Conservation (phyloP, 768 basidiomycete genomes). For the Tubosaeta sp. region DNA sequence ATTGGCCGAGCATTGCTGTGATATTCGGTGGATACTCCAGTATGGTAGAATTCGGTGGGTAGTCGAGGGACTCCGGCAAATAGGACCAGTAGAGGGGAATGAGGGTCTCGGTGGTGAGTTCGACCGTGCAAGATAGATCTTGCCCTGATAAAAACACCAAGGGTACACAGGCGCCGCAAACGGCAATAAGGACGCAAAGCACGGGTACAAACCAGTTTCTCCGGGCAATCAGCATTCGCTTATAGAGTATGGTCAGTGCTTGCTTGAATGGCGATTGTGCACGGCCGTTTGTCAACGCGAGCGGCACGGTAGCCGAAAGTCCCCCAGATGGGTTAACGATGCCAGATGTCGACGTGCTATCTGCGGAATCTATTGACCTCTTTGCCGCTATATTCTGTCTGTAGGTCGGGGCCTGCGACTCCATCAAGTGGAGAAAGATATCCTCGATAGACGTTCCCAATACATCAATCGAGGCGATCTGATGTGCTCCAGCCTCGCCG, state of each 20-base stretch:
- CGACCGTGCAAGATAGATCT: slow-evolving; percentile 46
- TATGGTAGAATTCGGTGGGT: slow-evolving; percentile 33
- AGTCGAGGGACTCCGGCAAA: slow-evolving; percentile 35
- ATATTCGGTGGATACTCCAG: slow-evolving; percentile 55
- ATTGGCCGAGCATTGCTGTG: slow-evolving; percentile 41
- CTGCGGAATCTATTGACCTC: slow-evolving; percentile 9
- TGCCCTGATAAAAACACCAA: slow-evolving; percentile 56
- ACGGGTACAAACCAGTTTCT: slow-evolving; percentile 67
- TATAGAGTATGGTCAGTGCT: slow-evolving; percentile 69
- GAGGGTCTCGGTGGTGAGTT: slow-evolving; percentile 33
- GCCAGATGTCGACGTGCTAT: slow-evolving; percentile 2
- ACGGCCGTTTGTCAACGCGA: slow-evolving; percentile 44
- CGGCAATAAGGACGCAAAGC: slow-evolving; percentile 48
- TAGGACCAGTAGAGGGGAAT: slow-evolving; percentile 54
- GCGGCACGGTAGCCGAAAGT: slow-evolving; percentile 2
- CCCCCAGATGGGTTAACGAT: slow-evolving; percentile 2
- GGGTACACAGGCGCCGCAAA: slow-evolving; percentile 65
- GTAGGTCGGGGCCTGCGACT: slow-evolving; percentile 21
- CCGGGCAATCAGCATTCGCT: slow-evolving; percentile 58
- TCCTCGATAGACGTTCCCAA: slow-evolving; percentile 76
- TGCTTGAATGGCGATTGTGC: slow-evolving; percentile 56
- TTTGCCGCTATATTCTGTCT: slow-evolving; percentile 26
- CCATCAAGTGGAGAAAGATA: slow-evolving; percentile 74
- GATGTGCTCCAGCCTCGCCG: slow-evolving; percentile 32
- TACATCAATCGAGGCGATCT: slow-evolving; percentile 57